Base-by-base conservation (phyloP, 2,329 filamentous ascomycete genomes). In the Nemania bipapillata region DNA sequence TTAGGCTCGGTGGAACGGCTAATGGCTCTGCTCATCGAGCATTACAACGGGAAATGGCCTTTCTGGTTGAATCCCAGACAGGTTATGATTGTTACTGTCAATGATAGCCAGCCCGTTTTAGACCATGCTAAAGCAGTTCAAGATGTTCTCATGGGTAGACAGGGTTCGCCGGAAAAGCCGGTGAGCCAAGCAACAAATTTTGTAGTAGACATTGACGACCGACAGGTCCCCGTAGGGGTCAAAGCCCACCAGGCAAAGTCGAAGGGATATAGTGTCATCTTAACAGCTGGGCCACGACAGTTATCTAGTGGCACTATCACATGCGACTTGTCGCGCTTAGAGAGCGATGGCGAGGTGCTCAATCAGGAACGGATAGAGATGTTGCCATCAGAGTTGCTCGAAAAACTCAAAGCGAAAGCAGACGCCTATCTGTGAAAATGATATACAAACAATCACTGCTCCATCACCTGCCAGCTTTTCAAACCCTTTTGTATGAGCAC, bases 61-160 rank as follows among this genome's bases (percentile, higher is more conserved):
- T 95, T 97, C 78, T 97, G 93, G 94, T 84, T 97, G 9, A 94
- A 92, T 63, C 93, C 93, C 0, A 87, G 89, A 5, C 94, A 96
- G 76, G 90, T 88, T 49, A 88, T 91, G 53, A 86, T 97, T 64
- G 80, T 96, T 35, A 91, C 92, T 0, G 85, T 95, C 61, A 93
- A 92, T 74, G 85, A 89, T 56, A 85, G 84, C 4, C 80, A 83
- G 3, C 81, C 84, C 0, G 84, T 90, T 0, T 68, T 90, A 9
- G 78, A 79, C 0, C 87, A 80, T 83, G 86, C 81, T 24, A 82
- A 77, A 66, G 78, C 80, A 49, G 80, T 84, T 5, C 83, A 85
- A 65, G 80, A 86, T 55, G 77, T 87, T 5, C 81, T 90, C 4
- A 79, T 86, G 35, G 86, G 89, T 4, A 81, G 80, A 26, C 68